Evolutionary conservation across 2,329 filamentous ascomycete species (phyloP).

Genomic region (Aureobasidium sp.): DNA sequence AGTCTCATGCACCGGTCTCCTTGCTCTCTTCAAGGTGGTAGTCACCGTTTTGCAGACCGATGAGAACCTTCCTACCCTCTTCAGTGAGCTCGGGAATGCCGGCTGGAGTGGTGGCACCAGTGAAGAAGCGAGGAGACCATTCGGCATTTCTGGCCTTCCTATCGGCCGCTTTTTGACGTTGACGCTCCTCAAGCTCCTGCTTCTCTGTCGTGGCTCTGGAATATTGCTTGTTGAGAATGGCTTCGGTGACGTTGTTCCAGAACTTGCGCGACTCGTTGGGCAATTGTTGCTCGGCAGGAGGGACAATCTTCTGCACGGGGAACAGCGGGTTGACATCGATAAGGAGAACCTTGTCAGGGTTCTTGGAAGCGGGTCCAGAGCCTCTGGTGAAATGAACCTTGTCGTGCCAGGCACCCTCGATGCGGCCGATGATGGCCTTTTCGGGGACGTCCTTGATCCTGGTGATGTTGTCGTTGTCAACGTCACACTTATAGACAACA

Average conservation of each 20-base stretch:
- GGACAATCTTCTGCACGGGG: constrained; percentile 71
- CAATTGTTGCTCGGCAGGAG: constrained; percentile 70
- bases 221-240: constrained; percentile 78
- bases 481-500: constrained; percentile 73
- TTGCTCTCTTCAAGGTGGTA: constrained; percentile 42
- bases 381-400: constrained; percentile 55
- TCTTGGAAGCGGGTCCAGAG: constrained; percentile 39
- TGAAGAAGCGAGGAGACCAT: constrained; percentile 89
- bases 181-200: constrained; percentile 82
- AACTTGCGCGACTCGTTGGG: constrained; percentile 83
- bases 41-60: constrained; percentile 48
- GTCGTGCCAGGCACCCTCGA: constrained; percentile 81
- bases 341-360: constrained; percentile 58
- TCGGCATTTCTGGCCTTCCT: constrained; percentile 61
- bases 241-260: constrained; percentile 81
- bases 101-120: constrained; percentile 49
- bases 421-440: constrained; percentile 70
- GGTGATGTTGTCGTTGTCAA: constrained; percentile 71
- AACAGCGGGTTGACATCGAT: constrained; percentile 81
- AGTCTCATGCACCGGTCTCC: constrained; percentile 32
- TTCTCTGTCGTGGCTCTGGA: constrained; percentile 78
- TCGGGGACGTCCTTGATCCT: constrained; percentile 82
- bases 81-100: constrained; percentile 57
- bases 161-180: constrained; percentile 76
- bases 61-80: constrained; percentile 53